Conservation (phyloP, 2,329 filamentous ascomycete species). For the Fusarium scirpi region DNA sequence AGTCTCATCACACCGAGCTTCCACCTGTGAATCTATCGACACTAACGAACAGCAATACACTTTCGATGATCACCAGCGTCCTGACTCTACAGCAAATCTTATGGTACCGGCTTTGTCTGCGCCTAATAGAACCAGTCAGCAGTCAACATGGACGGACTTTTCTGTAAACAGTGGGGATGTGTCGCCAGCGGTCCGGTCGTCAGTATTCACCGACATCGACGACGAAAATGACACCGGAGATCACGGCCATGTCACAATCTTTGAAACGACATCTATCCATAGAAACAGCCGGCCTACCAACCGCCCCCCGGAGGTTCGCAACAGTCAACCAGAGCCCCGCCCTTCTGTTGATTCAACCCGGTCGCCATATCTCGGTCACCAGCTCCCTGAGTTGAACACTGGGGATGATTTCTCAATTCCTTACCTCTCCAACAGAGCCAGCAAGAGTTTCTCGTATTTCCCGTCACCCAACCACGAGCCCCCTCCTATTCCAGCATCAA, state of each 20-base stretch:
- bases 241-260: slow-evolving; percentile 51
- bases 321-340: slow-evolving; percentile 40
- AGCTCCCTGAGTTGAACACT: slow-evolving; percentile 64
- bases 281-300: slow-evolving; percentile 42
- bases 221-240: slow-evolving; percentile 45
- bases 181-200: slow-evolving; percentile 49
- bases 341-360: slow-evolving; percentile 45
- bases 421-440: slow-evolving; percentile 55
- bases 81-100: slow-evolving; percentile 59
- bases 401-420: slow-evolving; percentile 64
- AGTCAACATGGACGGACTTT: slow-evolving; percentile 71
- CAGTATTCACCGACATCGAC: slow-evolving; percentile 45
- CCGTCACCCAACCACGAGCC: slow-evolving; percentile 63
- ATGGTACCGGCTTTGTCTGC: slow-evolving; percentile 59
- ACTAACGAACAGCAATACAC: slow-evolving; percentile 48
- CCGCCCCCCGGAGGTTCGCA: slow-evolving; percentile 38
- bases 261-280: slow-evolving; percentile 48
- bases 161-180: slow-evolving; percentile 65
- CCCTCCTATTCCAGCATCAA: slow-evolving; percentile 60
- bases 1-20: slow-evolving; percentile 53
- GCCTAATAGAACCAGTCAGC: slow-evolving; percentile 64
- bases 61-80: slow-evolving; percentile 44
- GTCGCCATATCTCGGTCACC: slow-evolving; percentile 51
- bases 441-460: slow-evolving; percentile 48
- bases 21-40: slow-evolving; percentile 57